A percentile compares a stretch with the other conserved stretches of the same genome.
These are phyloP conservation scores for Aspergillus sp. DNA, from an alignment of 2,329 filamentous ascomycete species.

Conservation along the genomic window DNA sequence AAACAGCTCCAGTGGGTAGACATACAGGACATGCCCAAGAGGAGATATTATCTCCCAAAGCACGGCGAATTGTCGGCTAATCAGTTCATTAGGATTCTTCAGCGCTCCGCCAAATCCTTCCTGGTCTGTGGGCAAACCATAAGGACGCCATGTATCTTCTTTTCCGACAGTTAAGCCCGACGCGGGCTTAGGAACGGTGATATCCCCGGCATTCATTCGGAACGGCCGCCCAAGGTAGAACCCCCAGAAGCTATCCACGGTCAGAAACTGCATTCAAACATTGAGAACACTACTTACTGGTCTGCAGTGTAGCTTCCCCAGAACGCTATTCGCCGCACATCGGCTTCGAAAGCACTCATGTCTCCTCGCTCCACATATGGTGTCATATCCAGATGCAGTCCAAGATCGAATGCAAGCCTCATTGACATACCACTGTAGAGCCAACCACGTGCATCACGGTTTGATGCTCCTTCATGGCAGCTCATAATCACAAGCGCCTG, in stretches of 20 bases:
- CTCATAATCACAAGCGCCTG: constrained; percentile 46
- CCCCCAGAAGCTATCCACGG: constrained; percentile 19
- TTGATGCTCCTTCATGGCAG: constrained; percentile 37
- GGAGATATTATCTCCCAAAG: constrained; percentile 47
- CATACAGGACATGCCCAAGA: constrained; percentile 43
- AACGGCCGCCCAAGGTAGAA: constrained; percentile 40
- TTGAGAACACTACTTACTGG: constrained; percentile 11
- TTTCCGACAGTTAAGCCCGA: constrained; percentile 9
- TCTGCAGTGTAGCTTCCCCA: constrained; percentile 17
- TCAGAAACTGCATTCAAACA: constrained; percentile 1
- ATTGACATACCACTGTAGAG: constrained; percentile 39
- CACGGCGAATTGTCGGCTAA: constrained; percentile 39
- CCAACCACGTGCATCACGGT: constrained; percentile 43
- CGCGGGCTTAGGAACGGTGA: constrained; percentile 34
- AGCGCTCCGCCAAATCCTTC: constrained; percentile 20
- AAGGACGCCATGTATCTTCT: constrained; percentile 23
- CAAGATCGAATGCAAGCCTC: constrained; percentile 17
- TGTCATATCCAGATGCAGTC: constrained; percentile 16
- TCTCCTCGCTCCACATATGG: constrained; percentile 17
- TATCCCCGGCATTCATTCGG: constrained; percentile 34
- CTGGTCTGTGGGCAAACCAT: constrained; percentile 18
- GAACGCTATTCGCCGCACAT: constrained; percentile 14
- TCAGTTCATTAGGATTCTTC: constrained; percentile 33
- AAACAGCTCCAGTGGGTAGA: not conserved
- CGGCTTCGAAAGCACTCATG: constrained; percentile 15